These are phyloP conservation scores for Marchantia polymorpha DNA, from an alignment of 225 moss, liverwort and hornwort species.

Conservation along the genomic window DNA sequence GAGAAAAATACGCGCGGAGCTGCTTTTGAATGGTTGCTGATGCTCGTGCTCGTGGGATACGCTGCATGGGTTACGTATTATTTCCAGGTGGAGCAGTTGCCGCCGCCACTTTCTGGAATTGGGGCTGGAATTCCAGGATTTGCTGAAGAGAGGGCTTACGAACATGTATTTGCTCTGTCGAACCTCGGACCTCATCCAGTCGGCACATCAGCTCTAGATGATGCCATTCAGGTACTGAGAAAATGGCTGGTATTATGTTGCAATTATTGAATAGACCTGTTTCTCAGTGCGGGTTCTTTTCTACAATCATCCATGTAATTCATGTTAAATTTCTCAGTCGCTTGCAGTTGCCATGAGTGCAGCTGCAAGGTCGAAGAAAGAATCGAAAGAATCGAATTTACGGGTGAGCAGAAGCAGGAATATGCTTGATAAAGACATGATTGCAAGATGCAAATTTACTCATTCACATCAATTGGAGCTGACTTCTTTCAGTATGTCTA, in stretches of 20 bases:
- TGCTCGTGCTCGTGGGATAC: slow-evolving; percentile 57
- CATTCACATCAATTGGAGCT: neutral
- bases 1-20: slow-evolving; percentile 32
- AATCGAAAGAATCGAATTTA: neutral
- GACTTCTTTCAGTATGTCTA: slow-evolving; percentile 65
- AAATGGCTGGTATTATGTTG: neutral
- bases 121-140: slow-evolving; percentile 60
- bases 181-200: slow-evolving; percentile 82
- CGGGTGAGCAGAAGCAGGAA: neutral
- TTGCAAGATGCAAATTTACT: neutral
- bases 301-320: neutral
- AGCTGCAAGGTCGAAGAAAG: too few species aligned
- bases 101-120: slow-evolving; percentile 51
- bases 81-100: slow-evolving; percentile 55
- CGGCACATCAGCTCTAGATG: slow-evolving; percentile 55
- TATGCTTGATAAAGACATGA: neutral
- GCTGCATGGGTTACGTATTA: slow-evolving; percentile 43
- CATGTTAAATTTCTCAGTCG: neutral
- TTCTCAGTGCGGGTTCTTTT: neutral
- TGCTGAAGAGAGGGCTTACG: slow-evolving; percentile 63
- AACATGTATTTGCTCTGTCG: slow-evolving; percentile 56
- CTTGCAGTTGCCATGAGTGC: neutral
- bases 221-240: slow-evolving; percentile 57
- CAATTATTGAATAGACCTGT: neutral
- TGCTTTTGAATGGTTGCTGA: slow-evolving; percentile 66